Base-by-base conservation (phyloP, 164 flowering plant species). In the Taxillus chinensis region DNA sequence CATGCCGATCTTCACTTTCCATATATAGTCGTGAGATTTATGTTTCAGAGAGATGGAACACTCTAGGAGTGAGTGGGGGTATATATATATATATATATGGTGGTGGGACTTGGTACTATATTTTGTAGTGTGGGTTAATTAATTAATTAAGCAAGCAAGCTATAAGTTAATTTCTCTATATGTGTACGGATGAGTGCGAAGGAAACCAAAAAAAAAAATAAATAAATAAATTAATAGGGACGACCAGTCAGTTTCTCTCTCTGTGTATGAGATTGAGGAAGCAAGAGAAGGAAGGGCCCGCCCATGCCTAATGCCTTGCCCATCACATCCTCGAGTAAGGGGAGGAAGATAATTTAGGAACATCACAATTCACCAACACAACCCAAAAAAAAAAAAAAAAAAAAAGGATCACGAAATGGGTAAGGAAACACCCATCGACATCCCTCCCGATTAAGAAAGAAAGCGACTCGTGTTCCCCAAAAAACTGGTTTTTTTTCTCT, bases 241-340 rank as follows among this genome's bases (percentile, higher is more conserved):
- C 13, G 14, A 14, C n/a, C 45, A 17, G 17, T 27, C 27, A 27
- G 27, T 27, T 27, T 27, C 27, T 11, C 51, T 48, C 51, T 48
- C 51, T 11, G 0, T 71, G 84, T 77, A 49, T 67, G n/a, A 41
- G 74, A 75, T 75, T 78, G 73, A 79, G 82, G 84, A 79, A 79
- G 77, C 82, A 76, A 60, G 52, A 58, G 63, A 39, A 41, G 14
- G 39, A 60, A 68, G 69, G 77, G 72, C 77, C 71, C 60, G 65
- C 39, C 17, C 48, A 27, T 17, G 7, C 38, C 3, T 17, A 42
- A 27, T 17, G 7, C 38, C 3, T 17, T 57, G 40, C 41, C 51
- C 45, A 55, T 66, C 71, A 64, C 61, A 48, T 16, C 61, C 62
- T 54, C 60, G 51, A 59, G 62, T 14, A 0, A 1, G 66, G 41